Evolutionary conservation across 331 rosid genomes (phyloP).

Genomic region (Malus hybrid): DNA sequence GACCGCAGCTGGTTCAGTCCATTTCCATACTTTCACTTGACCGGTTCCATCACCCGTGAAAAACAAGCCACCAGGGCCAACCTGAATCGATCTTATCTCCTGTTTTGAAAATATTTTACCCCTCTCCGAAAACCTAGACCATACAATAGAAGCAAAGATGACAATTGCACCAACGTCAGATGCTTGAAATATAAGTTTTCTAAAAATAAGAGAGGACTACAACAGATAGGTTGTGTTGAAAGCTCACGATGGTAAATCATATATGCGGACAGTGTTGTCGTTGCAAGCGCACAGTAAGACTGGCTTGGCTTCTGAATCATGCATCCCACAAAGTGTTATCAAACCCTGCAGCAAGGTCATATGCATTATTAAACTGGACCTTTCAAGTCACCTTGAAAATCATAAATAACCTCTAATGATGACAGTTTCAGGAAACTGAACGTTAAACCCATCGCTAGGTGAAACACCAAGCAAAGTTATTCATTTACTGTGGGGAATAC

Average conservation of each 20-base stretch:
- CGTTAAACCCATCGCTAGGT: not conserved
- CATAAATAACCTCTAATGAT: not conserved
- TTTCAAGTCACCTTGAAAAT: not conserved
- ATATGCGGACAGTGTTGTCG: slow-evolving; percentile 77
- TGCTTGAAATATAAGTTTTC: not conserved
- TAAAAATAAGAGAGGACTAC: not conserved
- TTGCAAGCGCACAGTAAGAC: slow-evolving; percentile 74
- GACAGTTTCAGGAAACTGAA: not conserved
- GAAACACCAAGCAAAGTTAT: not conserved
- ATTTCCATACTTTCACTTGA: slow-evolving; percentile 78
- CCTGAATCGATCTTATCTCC: slow-evolving; percentile 74
- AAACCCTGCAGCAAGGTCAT: slow-evolving; percentile 54
- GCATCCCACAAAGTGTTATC: slow-evolving; percentile 82
- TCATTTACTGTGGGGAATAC: not conserved
- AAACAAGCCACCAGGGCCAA: slow-evolving; percentile 73
- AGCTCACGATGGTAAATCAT: slow-evolving; percentile 94
- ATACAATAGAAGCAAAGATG: not conserved
- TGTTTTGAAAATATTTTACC: slow-evolving; percentile 66
- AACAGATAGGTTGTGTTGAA: not conserved
- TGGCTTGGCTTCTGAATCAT: slow-evolving; percentile 78
- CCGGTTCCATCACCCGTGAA: slow-evolving; percentile 95
- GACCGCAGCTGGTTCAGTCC: slow-evolving; percentile 35
- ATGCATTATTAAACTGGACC: slow-evolving; percentile 5
- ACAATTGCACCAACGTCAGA: not conserved
- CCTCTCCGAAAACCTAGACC: slow-evolving; percentile 76